A percentile compares a stretch with the other conserved stretches of the same genome.
These are phyloP conservation scores for Pichia insulana DNA, from an alignment of 805 yeast species.

Conservation along the genomic window DNA sequence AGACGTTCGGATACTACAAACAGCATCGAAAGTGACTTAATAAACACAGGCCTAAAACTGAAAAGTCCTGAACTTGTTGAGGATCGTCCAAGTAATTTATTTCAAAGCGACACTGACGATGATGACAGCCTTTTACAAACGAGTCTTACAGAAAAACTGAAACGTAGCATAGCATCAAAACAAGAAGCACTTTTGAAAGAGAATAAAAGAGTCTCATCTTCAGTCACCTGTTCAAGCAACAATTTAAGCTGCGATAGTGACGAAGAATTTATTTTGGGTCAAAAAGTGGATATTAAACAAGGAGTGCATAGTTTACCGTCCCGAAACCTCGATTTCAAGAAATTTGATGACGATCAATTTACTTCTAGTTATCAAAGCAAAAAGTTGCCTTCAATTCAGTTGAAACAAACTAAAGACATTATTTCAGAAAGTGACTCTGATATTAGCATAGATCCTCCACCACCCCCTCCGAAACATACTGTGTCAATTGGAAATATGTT, in stretches of 20 bases:
- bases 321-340: background rate
- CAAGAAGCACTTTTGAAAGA: conserved; percentile 9
- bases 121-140: conserved; percentile 10
- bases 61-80: conserved; percentile 16
- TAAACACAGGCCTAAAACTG: conserved; percentile 12
- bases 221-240: background rate
- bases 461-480: conserved; percentile 22
- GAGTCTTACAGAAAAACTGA: conserved; percentile 1
- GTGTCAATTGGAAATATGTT: conserved; percentile 17
- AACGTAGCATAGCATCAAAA: conserved; percentile 10
- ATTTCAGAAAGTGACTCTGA: background rate
- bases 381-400: conserved; percentile 7
- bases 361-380: conserved; percentile 9
- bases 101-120: conserved; percentile 21
- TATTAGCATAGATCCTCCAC: conserved; percentile 13
- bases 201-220: background rate
- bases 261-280: conserved; percentile 18
- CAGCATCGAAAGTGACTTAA: conserved; percentile 1
- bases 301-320: conserved; percentile 1
- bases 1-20: background rate
- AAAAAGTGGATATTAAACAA: conserved; percentile 18
- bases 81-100: conserved; percentile 15
- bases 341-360: conserved; percentile 6
- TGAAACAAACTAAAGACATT: background rate
- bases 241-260: conserved; percentile 4